Conservation (phyloP, 805 yeast species). For the Wickerhamomyces bovis region DNA sequence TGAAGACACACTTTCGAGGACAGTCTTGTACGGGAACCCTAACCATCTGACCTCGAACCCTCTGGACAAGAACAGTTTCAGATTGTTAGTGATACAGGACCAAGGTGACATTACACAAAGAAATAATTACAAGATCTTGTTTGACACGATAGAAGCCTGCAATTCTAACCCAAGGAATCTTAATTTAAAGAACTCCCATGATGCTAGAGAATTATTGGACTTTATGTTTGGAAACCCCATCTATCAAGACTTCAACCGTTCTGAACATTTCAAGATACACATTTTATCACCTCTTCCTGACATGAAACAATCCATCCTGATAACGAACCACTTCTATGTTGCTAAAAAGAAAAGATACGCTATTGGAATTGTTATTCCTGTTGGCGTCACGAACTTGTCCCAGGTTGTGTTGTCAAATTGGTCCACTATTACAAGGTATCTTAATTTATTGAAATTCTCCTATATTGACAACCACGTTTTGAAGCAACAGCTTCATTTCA, state of each 20-base stretch:
- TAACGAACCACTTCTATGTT: constrained; percentile 29
- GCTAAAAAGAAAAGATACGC: constrained; percentile 25
- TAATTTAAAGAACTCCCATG: constrained; percentile 5
- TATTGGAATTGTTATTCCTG: constrained; percentile 27
- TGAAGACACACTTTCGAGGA: constrained; percentile 23
- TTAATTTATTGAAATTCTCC: constrained; percentile 24
- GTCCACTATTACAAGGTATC: constrained; percentile 24
- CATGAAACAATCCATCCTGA: constrained; percentile 25
- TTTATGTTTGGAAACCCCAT: constrained; percentile 36
- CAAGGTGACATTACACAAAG: constrained; percentile 31
- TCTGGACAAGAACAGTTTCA: constrained; percentile 20
- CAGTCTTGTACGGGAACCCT: constrained; percentile 22
- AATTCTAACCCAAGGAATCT: neutral
- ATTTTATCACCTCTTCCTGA: constrained; percentile 22
- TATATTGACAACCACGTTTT: constrained; percentile 18
- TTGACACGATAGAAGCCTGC: constrained; percentile 24
- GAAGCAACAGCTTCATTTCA: constrained; percentile 6
- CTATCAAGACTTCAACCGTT: constrained; percentile 24
- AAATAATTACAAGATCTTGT: constrained; percentile 27
- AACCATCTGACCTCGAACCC: constrained; percentile 4
- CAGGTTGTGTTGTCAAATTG: constrained; percentile 28
- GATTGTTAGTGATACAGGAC: constrained; percentile 32
- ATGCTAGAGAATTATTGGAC: constrained; percentile 25
- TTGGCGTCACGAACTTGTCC: constrained; percentile 21
- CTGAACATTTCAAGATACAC: constrained; percentile 23